These are phyloP conservation scores for Cucumis hystrix DNA, from an alignment of 306 rosid species.

Conservation along the genomic window DNA sequence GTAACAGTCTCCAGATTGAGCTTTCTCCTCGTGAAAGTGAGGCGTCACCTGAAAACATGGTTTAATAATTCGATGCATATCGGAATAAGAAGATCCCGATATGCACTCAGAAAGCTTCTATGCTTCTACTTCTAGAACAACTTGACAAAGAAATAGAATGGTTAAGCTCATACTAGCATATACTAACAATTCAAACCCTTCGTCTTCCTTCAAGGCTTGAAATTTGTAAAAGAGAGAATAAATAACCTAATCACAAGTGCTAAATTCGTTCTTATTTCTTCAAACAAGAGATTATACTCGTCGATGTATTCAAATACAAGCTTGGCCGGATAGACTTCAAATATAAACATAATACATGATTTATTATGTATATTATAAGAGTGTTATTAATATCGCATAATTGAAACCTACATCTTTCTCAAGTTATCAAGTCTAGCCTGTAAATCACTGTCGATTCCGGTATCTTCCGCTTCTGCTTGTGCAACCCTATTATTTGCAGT, in stretches of 20 bases:
- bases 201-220: too few species aligned
- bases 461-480: slow-evolving; percentile 78
- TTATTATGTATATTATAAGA: background rate
- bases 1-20: background rate
- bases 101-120: background rate
- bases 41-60: background rate
- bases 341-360: background rate
- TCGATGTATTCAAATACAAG: background rate
- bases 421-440: slow-evolving; percentile 95
- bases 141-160: background rate
- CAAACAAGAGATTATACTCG: background rate
- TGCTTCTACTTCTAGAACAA: background rate
- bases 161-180: background rate
- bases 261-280: background rate
- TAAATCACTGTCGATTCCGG: slow-evolving; percentile 78
- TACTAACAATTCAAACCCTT: background rate
- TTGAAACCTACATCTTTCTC: slow-evolving; percentile 50
- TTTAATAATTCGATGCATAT: background rate
- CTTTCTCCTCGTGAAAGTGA: background rate
- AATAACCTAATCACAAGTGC: background rate
- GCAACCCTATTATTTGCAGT: slow-evolving; percentile 63
- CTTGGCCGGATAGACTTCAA: background rate
- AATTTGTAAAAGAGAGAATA: background rate
- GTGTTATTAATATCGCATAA: background rate
- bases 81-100: background rate